Base-by-base conservation (phyloP, 768 basidiomycete species). In the Hericium coralloides region DNA sequence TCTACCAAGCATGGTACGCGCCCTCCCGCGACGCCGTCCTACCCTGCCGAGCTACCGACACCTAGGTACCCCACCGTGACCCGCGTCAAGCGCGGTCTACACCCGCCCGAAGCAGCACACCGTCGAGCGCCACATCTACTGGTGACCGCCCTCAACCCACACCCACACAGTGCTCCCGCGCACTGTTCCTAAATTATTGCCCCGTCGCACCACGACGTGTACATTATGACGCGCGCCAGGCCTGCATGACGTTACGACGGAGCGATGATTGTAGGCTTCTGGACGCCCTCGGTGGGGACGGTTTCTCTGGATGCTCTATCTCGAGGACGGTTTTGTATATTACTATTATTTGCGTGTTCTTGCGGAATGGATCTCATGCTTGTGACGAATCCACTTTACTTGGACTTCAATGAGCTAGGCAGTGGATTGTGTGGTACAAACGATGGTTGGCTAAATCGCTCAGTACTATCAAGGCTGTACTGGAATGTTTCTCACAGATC, bases 21-120 rank as follows among this genome's bases (percentile, higher is more conserved):
- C 18, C 45, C 43, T 18, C 18, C 17, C 5, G 0, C n/a, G n/a
- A 7, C 31, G 4, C 7, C 4, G 2, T 31, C 31, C 2, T n/a
- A n/a, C 31, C 6, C 31, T 5, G 31, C 58, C 64, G 41, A 61
- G 55, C 31, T 48, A 52, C 49, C 4, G 43, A n/a, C 12, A 45
- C 49, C 38, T 56, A 87, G 84, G 82, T 84, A 85, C 66, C 90
- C 89, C n/a, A 75, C 80, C 48, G 84, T 92, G 52, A 87, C 87
- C 58, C 86, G 87, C 60, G 82, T 92, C 56, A 81, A 78, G 65
- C 85, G 90, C 85, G 49, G 78, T 89, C 59, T 81, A 81, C 59
- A 63, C 65, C 56, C 74, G 57, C 50, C 76, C 66, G 54, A 74
- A 77, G 66, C 73, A 76, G 49, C 75, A 81, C 58, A 88, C 85